These are phyloP conservation scores for Leccinum disarticulatum DNA, from an alignment of 768 basidiomycete species.

Conservation along the genomic window DNA sequence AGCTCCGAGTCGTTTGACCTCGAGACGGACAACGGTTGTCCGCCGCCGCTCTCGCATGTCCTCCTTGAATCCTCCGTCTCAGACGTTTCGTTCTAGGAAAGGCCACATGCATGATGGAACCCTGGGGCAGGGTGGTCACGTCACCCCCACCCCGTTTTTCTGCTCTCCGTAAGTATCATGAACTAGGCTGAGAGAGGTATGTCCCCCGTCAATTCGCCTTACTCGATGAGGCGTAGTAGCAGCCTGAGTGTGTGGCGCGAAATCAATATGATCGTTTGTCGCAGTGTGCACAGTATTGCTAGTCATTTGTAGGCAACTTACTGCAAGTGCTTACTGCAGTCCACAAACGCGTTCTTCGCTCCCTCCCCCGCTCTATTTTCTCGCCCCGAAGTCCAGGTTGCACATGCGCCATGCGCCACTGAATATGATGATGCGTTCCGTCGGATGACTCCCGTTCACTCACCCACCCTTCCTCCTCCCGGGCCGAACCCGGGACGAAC, in stretches of 20 bases:
- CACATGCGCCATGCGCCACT: too few species aligned
- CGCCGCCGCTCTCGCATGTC: background rate
- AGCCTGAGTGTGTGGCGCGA: background rate
- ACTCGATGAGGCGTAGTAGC: background rate
- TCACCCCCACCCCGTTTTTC: background rate
- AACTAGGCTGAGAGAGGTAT: background rate
- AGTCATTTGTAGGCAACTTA: too few species aligned
- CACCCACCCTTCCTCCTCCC: too few species aligned
- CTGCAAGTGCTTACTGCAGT: too few species aligned
- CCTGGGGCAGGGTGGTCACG: background rate
- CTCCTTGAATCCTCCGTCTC: background rate
- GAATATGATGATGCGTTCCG: too few species aligned
- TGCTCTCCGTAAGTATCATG: background rate
- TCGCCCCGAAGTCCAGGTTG: too few species aligned
- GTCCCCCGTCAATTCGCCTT: background rate
- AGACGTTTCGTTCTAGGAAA: background rate
- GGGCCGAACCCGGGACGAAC: too few species aligned
- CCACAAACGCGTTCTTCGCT: too few species aligned
- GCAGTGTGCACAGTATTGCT: background rate
- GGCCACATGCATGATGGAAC: background rate
- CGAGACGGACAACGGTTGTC: background rate
- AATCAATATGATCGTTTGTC: background rate
- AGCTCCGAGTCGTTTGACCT: background rate
- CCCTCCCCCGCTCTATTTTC: too few species aligned
- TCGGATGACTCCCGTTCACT: too few species aligned